Conservation (phyloP, 2,329 filamentous ascomycete species). For the Cyphellophora attinorum region DNA sequence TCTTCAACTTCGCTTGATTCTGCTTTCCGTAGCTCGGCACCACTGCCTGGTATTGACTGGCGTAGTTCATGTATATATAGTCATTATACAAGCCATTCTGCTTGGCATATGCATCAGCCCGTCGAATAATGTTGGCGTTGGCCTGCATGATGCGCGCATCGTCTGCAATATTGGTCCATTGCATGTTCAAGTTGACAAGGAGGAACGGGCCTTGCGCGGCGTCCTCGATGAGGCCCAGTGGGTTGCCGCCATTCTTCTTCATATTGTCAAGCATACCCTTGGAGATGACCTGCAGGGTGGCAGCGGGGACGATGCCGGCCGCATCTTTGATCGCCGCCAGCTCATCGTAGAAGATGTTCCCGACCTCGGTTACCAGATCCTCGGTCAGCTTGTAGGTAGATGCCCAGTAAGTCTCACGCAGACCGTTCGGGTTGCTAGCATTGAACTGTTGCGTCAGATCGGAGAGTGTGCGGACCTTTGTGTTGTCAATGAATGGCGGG, state of each 20-base stretch:
- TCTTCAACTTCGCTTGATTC: constrained; percentile 25
- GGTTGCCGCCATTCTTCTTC: constrained; percentile 25
- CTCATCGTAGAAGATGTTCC: constrained; percentile 19
- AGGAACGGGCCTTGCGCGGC: constrained; percentile 18
- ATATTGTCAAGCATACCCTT: constrained; percentile 21
- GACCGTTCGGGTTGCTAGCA: constrained; percentile 23
- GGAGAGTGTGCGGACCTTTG: constrained; percentile 20
- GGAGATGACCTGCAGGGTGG: constrained; percentile 26
- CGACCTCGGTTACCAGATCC: constrained; percentile 19
- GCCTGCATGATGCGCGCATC: constrained; percentile 21
- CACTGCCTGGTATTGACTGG: constrained; percentile 32
- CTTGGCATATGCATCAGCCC: constrained; percentile 22
- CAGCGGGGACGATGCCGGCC: constrained; percentile 17
- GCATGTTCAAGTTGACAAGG: constrained; percentile 22
- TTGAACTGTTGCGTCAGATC: constrained; percentile 28
- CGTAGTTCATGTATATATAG: constrained; percentile 41
- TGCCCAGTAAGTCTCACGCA: constrained; percentile 25
- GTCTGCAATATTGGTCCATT: constrained; percentile 24
- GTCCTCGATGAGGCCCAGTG: constrained; percentile 24
- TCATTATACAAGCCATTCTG: constrained; percentile 20
- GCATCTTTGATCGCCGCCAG: constrained; percentile 15
- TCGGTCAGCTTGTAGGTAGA: constrained; percentile 23
- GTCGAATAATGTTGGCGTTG: constrained; percentile 20
- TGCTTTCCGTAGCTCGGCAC: constrained; percentile 30
- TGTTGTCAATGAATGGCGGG: constrained; percentile 21